phyloP scores from a whole-genome alignment of 768 basidiomycete species.

The Termitomyces sp. region DNA sequence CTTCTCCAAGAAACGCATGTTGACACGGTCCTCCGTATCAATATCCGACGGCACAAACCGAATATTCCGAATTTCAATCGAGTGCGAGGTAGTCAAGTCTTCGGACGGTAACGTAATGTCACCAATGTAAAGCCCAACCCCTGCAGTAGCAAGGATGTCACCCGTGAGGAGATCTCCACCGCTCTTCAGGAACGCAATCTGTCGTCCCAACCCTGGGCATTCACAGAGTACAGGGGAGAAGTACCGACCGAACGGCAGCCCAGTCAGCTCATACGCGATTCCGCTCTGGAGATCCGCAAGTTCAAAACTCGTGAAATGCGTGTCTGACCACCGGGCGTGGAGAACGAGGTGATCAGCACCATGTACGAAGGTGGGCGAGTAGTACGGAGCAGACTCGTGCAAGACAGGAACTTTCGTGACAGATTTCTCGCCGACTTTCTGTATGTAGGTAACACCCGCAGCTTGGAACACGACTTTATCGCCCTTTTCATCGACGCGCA shows the following conservation, averaged over 20 bases:
- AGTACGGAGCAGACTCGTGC: constrained; percentile 50
- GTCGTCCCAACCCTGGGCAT: constrained; percentile 39
- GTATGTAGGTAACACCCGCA: constrained; percentile 58
- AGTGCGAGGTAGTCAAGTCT: constrained; percentile 19
- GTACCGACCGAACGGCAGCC: constrained; percentile 66
- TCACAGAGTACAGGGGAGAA: constrained; percentile 56
- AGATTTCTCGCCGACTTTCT: constrained; percentile 35
- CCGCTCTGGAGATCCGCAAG: constrained; percentile 50
- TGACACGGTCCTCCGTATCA: constrained; percentile 38
- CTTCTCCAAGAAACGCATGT: constrained; percentile 56
- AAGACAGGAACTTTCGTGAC: constrained; percentile 47
- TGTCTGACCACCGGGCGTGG: constrained; percentile 70
- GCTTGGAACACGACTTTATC: constrained; percentile 61
- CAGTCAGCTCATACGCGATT: constrained; percentile 46
- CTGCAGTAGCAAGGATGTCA: constrained; percentile 61
- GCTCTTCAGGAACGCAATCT: constrained; percentile 64
- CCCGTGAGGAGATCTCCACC: constrained; percentile 61
- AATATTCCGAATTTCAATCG: constrained; percentile 45
- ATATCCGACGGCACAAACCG: constrained; percentile 54
- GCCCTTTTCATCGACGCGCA: constrained; percentile 56
- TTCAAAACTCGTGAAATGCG: constrained; percentile 62
- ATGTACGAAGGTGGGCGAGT: constrained; percentile 67
- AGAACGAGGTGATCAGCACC: constrained; percentile 49
- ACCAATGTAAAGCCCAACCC: constrained; percentile 63
- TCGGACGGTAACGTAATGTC: constrained; percentile 49